Evolutionary conservation across 352 stramenopile species (phyloP), one percentile per base, ranked within the genome.

Genomic region (Pythium folliculosum): DNA sequence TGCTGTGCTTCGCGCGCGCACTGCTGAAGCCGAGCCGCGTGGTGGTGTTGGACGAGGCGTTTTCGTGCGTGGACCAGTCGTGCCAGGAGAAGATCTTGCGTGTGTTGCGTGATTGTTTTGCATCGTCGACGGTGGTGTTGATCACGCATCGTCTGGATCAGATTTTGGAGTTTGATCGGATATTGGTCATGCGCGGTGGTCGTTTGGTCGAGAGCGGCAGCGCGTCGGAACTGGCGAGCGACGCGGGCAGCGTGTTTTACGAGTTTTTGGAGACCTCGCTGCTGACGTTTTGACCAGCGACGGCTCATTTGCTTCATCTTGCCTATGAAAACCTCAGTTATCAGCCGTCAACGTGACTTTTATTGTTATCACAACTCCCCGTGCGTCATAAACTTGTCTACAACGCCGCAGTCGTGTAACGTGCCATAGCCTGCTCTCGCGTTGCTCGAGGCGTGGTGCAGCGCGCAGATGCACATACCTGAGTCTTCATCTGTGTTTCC

Each of bases 321-420:
- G n/a, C n/a, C n/a, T n/a, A n/a, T n/a, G n/a, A n/a, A n/a, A n/a
- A n/a, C n/a, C n/a, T n/a, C n/a, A n/a, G n/a, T n/a, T n/a, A n/a
- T n/a, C n/a, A n/a, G n/a, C n/a, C n/a, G n/a, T n/a, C n/a, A n/a
- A n/a, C n/a, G n/a, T n/a, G n/a, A n/a, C n/a, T n/a, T n/a, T n/a
- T n/a, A n/a, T n/a, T n/a, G n/a, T n/a, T n/a, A n/a, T 72, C 45
- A 88, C 8, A 90, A 63, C 52, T 84, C 67, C 0, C 81, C 83
- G 47, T 92, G 82, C 0, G 72, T 86, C 76, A 86, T 89, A 60
- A 93, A 89, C 3, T 63, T 23, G 58, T 91, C 79, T 8, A 90
- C 75, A 12, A 72, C 73, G 4, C 86, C 88, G 56, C 88, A 95
- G 65, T 95, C 84, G 49, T 81, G 53, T 16, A 88, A 45, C 1